A percentile compares a stretch with the other conserved stretches of the same genome.
Conservation (phyloP, 345 rosid genomes). For the Schrenkiella parvula region DNA sequence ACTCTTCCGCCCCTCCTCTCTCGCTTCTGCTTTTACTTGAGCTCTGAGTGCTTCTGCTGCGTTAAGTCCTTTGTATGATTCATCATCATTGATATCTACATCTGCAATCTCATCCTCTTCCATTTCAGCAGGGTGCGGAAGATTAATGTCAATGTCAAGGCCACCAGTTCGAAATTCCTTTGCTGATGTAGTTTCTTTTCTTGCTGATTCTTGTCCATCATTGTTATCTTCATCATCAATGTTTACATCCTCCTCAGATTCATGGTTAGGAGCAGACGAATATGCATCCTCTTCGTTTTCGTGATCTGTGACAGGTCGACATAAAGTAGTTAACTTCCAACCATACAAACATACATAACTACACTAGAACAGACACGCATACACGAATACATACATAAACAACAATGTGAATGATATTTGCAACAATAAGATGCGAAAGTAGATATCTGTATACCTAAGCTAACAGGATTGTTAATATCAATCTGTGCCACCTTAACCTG, state of each 20-base stretch:
- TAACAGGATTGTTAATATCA: slow-evolving; percentile 35
- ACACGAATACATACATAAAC: neutral
- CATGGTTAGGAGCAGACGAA: slow-evolving; percentile 26
- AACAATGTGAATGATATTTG: neutral
- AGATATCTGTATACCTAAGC: slow-evolving; percentile 35
- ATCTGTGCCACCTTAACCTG: slow-evolving; percentile 45
- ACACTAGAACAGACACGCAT: neutral
- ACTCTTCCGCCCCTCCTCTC: slow-evolving; percentile 34
- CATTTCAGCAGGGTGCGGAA: slow-evolving; percentile 45
- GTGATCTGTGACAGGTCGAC: slow-evolving; percentile 29
- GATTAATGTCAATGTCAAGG: slow-evolving; percentile 59
- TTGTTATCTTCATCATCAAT: slow-evolving; percentile 34
- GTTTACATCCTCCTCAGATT: slow-evolving; percentile 47
- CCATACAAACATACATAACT: neutral
- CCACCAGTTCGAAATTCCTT: slow-evolving; percentile 34
- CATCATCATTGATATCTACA: slow-evolving; percentile 61
- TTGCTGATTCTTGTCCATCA: slow-evolving; percentile 20
- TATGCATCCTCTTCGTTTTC: slow-evolving; percentile 27
- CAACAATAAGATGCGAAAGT: neutral
- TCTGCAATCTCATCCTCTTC: slow-evolving; percentile 81
- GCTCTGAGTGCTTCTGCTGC: slow-evolving; percentile 91
- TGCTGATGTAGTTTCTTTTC: slow-evolving; percentile 23
- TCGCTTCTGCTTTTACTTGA: slow-evolving; percentile 60
- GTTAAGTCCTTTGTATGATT: slow-evolving; percentile 48
- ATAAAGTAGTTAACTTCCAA: neutral